Base-by-base conservation (phyloP, 768 basidiomycete species). In the Hygrophoropsis aurantiaca region DNA sequence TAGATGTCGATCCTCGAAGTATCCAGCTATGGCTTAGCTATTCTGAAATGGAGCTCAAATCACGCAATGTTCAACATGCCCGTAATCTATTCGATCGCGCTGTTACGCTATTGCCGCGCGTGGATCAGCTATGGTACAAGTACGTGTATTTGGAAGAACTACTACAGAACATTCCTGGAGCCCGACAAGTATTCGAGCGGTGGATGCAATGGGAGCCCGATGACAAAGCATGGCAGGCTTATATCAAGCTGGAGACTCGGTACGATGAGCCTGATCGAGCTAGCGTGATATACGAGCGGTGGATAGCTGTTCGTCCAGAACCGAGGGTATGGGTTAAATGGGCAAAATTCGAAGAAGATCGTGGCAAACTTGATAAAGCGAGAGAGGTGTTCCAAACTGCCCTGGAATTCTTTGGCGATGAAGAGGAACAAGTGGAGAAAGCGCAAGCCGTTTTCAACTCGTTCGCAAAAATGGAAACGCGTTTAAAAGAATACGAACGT, bases 181-280 rank as follows among this genome's bases (percentile, higher is more conserved):
- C 94, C 2, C 84, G 97, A 8, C 95, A 98, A 63, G 92, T 98
- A 46, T 99, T 98, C 52, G 97, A 99, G 67, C 81, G 97, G 38
- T 99, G 97, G 97, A 95, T 98, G 93, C 82, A 91, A 55, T 98
- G 97, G 97, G 97, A 98, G 64, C 97, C 97, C 1, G 94, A 98
- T 58, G 97, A 98, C 80, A 97, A 97, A 74, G 94, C 95, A 3
- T 99, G 95, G 95, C 90, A 94, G 62, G 92, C 93, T n/a, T 98
- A 95, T 69, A 90, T 98, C 77, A 98, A 99, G 73, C 76, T 98
- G 65, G 97, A 99, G 72, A 84, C 87, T 61, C 80, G 97, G 42
- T 99, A 98, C 64, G 75, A 84, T 47, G 97, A 99, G 67, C 70
- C 83, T 18, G 97, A 97, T 57, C 78, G 97, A 8, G 95, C 94